Percentiles rank a stretch among this genome's conserved stretches.
These are phyloP conservation scores for Fusarium setosum DNA, from an alignment of 2,329 filamentous ascomycete species.

Conservation along the genomic window DNA sequence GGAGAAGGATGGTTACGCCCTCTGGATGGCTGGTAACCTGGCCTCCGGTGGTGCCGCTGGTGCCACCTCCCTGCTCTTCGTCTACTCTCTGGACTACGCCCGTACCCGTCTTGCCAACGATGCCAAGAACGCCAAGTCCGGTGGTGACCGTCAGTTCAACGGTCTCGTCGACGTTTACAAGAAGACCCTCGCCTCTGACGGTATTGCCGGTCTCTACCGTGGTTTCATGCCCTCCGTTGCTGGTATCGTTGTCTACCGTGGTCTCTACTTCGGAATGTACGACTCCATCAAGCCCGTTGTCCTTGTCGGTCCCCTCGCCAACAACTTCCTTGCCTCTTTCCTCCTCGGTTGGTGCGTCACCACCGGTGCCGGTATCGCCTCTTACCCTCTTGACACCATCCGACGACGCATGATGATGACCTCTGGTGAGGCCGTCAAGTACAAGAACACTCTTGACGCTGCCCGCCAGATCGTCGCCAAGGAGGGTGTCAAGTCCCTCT, in stretches of 20 bases:
- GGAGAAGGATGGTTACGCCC: conserved; percentile 96
- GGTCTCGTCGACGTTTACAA: conserved; percentile 99
- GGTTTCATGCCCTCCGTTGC: conserved; percentile 99
- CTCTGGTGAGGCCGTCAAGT: conserved; percentile 97
- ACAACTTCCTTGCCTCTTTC: conserved; percentile 99
- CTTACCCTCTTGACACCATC: conserved; percentile 99
- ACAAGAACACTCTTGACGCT: conserved; percentile 96
- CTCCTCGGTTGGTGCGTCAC: conserved; percentile 98
- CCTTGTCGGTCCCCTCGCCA: conserved; percentile 89
- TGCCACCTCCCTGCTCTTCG: conserved; percentile 99
- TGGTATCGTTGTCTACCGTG: conserved; percentile 99
- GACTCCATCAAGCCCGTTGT: conserved; percentile 99
- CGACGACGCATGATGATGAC: conserved; percentile 99
- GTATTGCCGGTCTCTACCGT: conserved; percentile 99
- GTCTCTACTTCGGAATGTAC: conserved; percentile 99
- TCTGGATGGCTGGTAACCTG: conserved; percentile 99
- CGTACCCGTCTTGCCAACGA: conserved; percentile 99
- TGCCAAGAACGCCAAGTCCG: conserved; percentile 96
- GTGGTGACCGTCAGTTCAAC: conserved; percentile 99
- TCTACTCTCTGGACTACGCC: conserved; percentile 99
- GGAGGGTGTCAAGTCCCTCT: conserved; percentile 98
- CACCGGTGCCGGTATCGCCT: conserved; percentile 99
- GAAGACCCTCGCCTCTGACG: conserved; percentile 99
- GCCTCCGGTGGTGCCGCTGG: conserved; percentile 99
- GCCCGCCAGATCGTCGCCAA: conserved; percentile 96